Base-by-base conservation (phyloP, 495 filamentous ascomycete genomes). In the Pyronema omphalodes region DNA sequence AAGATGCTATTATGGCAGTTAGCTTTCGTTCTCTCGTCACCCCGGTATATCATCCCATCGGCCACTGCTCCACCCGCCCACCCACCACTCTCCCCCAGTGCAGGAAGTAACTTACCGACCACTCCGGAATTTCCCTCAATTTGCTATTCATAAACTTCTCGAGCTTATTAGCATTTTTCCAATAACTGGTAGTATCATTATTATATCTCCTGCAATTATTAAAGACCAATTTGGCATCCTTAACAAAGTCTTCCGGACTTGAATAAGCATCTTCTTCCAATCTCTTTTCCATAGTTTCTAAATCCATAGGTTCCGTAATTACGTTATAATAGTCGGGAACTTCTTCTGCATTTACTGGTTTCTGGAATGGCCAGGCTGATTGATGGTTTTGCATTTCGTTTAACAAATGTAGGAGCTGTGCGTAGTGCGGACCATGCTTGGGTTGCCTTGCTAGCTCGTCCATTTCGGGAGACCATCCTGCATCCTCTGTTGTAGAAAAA, bases 291-390 rank as follows among this genome's bases (percentile, higher is more conserved):
- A 98, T 96, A 8, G 89, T 94, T 29, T 75, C 79, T 40, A 98
- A 71, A 66, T 98, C 91, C 91, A 98, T 98, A 9, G 91, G 93
- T 68, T 94, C 86, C 66, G 87, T 84, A 71, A 98, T 96, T 39
- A 96, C 89, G 58, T 93, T 86, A 71, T 96, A 98, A 71, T 98
- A 98, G 65, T 98, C 93, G 0, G 81, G 77, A 0, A 98, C 91
- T 57, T 96, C 91, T 55, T 98, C 91, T 55, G 81, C 80, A 60
- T 93, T 95, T 55, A 98, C 91, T 3, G 91, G 91, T 46, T 86
- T 78, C 7, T 88, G 76, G 71, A 98, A 96, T 1, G 93, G 93
- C 91, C 93, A 96, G 9, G 84, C 82, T 8, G 81, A 80, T 57
- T 77, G 77, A 67, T 93, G 86, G 64, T 94, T 96, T 67, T 94